phyloP scores from a whole-genome alignment of 2,329 filamentous ascomycete genomes.

The Cercospora sp. region DNA sequence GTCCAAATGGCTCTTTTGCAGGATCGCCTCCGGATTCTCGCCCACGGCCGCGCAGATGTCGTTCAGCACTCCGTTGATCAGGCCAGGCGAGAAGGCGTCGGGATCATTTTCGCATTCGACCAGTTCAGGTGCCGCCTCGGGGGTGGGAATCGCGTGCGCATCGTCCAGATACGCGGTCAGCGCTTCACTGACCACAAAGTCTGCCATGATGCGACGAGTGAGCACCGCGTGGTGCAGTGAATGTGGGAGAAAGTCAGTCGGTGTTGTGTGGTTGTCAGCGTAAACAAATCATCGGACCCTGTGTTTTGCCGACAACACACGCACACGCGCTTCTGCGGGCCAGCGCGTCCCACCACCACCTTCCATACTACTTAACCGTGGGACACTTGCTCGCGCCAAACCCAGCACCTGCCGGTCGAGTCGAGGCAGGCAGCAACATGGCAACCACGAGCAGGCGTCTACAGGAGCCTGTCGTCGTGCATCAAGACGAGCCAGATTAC shows the following conservation, averaged over 20 bases:
- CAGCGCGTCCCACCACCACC: not conserved
- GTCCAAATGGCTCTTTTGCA: constrained; percentile 77
- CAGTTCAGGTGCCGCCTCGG: constrained; percentile 79
- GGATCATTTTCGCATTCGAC: constrained; percentile 92
- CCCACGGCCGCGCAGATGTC: constrained; percentile 90
- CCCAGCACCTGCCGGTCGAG: not conserved
- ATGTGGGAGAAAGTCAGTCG: not conserved
- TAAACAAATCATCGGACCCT: constrained; percentile 10
- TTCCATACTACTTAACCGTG: not conserved
- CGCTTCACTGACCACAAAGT: constrained; percentile 94
- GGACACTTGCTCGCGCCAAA: not conserved
- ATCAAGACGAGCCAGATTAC: constrained; percentile 26
- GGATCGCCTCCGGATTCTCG: constrained; percentile 86
- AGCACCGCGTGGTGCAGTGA: constrained; percentile 8
- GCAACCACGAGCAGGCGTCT: constrained; percentile 28
- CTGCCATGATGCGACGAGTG: constrained; percentile 58
- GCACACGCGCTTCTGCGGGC: constrained; percentile 1
- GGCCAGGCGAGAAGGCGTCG: constrained; percentile 72
- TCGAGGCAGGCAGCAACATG: constrained; percentile 20
- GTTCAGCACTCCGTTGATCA: constrained; percentile 85
- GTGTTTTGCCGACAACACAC: constrained; percentile 6
- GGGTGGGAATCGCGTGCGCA: constrained; percentile 76
- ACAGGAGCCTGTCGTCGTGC: constrained; percentile 28
- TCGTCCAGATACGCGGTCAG: constrained; percentile 97
- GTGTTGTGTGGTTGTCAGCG: constrained; percentile 8